Percentiles rank a stretch among this genome's conserved stretches.
Evolutionary conservation across 768 basidiomycete species (phyloP).

Genomic region (Amanita polypyramis): DNA sequence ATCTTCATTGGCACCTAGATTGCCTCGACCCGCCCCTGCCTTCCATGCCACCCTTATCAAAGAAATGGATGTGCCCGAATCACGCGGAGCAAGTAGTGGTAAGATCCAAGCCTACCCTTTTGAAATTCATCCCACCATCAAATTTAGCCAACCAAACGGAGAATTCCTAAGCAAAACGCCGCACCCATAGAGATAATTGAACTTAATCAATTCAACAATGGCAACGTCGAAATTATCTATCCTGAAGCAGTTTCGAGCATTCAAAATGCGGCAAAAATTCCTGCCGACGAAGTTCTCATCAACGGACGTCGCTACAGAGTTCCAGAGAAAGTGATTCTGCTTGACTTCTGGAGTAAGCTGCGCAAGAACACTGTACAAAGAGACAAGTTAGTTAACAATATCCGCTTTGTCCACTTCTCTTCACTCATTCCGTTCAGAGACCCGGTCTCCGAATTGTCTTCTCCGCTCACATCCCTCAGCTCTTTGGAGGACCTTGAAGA

Average conservation of each 20-base stretch:
- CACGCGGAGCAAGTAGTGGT: conserved; percentile 85
- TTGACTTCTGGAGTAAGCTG: conserved; percentile 94
- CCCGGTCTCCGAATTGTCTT: conserved; percentile 46
- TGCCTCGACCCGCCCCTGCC: conserved; percentile 88
- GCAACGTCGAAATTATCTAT: conserved; percentile 81
- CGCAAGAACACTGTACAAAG: conserved; percentile 30
- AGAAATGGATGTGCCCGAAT: conserved; percentile 99
- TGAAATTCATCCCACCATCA: conserved; percentile 9
- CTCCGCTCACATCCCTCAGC: conserved; percentile 65
- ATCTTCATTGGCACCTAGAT: conserved; percentile 93
- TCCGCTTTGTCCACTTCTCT: background rate
- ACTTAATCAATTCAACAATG: conserved; percentile 74
- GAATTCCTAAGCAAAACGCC: conserved; percentile 64
- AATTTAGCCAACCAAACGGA: conserved; percentile 62
- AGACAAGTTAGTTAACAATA: conserved; percentile 27
- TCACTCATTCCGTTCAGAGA: conserved; percentile 19
- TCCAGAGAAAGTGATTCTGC: conserved; percentile 81
- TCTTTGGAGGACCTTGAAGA: conserved; percentile 57
- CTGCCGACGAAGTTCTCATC: conserved; percentile 76
- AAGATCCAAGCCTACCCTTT: conserved; percentile 20
- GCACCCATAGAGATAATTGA: conserved; percentile 67
- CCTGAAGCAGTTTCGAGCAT: conserved; percentile 38
- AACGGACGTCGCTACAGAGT: conserved; percentile 87
- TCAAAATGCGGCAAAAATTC: conserved; percentile 32
- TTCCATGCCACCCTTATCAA: conserved; percentile 73